Base-by-base conservation (phyloP, 306 rosid genomes). In the Vicia faba region DNA sequence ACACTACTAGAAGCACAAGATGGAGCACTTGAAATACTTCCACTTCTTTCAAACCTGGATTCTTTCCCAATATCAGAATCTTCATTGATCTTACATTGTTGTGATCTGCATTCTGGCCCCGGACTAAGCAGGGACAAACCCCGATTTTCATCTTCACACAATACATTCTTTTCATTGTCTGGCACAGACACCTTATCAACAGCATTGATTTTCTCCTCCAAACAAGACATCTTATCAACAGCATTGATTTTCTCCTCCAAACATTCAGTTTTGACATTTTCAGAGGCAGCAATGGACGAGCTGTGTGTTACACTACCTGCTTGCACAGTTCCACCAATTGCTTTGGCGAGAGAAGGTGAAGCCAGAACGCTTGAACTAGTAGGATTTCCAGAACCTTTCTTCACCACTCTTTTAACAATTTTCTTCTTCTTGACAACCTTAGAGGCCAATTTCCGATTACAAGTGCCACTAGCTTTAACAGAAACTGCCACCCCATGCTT, bases 371-470 rank as follows among this genome's bases (percentile, higher is more conserved):
- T 19, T 48, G 80, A 16, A 11, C 23, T 79, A 57, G 79, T 75
- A 61, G 79, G 71, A 18, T 80, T 85, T 29, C 11, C 50, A 19
- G 50, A 80, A 46, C 70, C 87, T 79, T 75, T 86, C 79, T 84
- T 90, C 76, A 84, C 95, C 67, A 76, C 54, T 81, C 75, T 93
- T 79, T 86, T 90, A 57, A 86, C 84, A 46, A 83, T 35, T 75
- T 75, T 90, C 71, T 81, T 88, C 95, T 85, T 93, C 87, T 80
- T 88, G 35, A 71, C 62, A 73, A 80, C 64, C 65, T 66, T 87
- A 12, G 75, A 10, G 43, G 83, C 7, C 41, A 61, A 59, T 57
- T 77, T 87, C n/a, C 63, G 69, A 44, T 79, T 53, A 58, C 64
- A 31, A 71, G 31, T 68, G 23, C 20, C 40, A 35, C 70, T 45